Percentiles rank a stretch among this genome's conserved stretches.
Conservation (phyloP, 805 yeast species). For the Priceomyces melissophilus region DNA sequence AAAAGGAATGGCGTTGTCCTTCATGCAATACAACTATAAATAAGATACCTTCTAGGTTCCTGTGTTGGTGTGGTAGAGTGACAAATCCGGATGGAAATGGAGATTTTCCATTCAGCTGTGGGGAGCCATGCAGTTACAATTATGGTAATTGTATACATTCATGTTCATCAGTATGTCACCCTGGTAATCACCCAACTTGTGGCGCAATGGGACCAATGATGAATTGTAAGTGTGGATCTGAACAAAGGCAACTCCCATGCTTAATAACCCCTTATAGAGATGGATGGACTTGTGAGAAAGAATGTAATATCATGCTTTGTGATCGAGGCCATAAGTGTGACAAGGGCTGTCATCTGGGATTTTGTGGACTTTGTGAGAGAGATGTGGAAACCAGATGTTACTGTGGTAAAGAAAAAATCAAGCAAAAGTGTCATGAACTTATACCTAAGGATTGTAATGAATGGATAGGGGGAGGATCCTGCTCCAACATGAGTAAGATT, state of each 20-base stretch:
- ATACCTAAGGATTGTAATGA: conserved; percentile 30
- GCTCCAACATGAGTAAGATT: conserved; percentile 41
- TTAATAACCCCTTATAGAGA: conserved; percentile 60
- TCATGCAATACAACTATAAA: conserved; percentile 58
- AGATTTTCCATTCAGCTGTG: conserved; percentile 81
- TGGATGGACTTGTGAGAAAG: conserved; percentile 66
- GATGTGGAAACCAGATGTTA: conserved; percentile 55
- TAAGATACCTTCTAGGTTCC: conserved; percentile 52
- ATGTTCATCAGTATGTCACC: conserved; percentile 77
- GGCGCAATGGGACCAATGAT: conserved; percentile 72
- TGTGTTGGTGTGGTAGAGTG: conserved; percentile 88
- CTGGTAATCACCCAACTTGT: conserved; percentile 84
- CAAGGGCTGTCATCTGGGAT: conserved; percentile 67
- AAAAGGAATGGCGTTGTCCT: conserved; percentile 81
- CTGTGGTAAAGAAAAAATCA: conserved; percentile 59
- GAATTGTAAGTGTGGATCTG: conserved; percentile 72
- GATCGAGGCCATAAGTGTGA: conserved; percentile 64
- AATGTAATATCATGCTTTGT: conserved; percentile 62
- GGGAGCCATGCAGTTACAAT: conserved; percentile 68
- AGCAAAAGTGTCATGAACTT: conserved; percentile 44
- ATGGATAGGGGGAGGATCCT: conserved; percentile 34
- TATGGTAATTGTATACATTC: conserved; percentile 64
- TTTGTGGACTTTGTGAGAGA: conserved; percentile 72
- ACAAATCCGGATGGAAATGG: conserved; percentile 59
- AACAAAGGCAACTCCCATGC: conserved; percentile 66